Percentiles rank a stretch among this genome's conserved stretches.
These are phyloP conservation scores for Aaosphaeria arxii DNA, from an alignment of 2,329 filamentous ascomycete species.

Conservation along the genomic window DNA sequence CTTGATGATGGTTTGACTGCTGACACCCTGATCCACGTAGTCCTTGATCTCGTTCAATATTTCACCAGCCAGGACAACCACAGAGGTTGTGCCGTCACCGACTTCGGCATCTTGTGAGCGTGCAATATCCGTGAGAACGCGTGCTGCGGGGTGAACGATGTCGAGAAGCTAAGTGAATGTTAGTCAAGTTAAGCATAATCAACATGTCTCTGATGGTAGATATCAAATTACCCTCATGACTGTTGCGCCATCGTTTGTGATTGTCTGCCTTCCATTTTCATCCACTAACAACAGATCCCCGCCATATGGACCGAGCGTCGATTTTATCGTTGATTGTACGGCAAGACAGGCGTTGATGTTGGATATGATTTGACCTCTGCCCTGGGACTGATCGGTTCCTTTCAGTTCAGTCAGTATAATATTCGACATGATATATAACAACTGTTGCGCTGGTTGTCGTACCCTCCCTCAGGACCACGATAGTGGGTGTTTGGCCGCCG, in stretches of 20 bases:
- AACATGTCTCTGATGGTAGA: background rate
- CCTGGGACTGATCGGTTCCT: constrained; percentile 98
- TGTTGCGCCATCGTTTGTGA: constrained; percentile 98
- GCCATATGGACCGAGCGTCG: constrained; percentile 92
- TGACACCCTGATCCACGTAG: constrained; percentile 93
- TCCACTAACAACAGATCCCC: constrained; percentile 96
- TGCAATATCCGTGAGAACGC: constrained; percentile 96
- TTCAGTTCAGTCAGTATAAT: constrained; percentile 5
- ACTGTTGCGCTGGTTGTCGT: constrained; percentile 28
- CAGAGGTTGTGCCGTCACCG: constrained; percentile 94
- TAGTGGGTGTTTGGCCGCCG: constrained; percentile 94
- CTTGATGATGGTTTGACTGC: constrained; percentile 97
- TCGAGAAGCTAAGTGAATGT: constrained; percentile 72
- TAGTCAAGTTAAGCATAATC: constrained; percentile 3
- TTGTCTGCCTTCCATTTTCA: constrained; percentile 91
- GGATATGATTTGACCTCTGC: constrained; percentile 91
- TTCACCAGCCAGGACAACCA: constrained; percentile 95
- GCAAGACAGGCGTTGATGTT: constrained; percentile 99
- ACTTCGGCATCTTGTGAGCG: constrained; percentile 99
- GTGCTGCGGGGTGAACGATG: constrained; percentile 94
- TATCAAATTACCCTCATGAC: constrained; percentile 81
- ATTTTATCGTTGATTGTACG: constrained; percentile 93
- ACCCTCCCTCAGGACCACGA: constrained; percentile 98
- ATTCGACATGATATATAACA: too few relatives aligned
- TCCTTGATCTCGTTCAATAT: constrained; percentile 96